phyloP scores from a whole-genome alignment of 2,329 filamentous ascomycete species.

The Scytalidium sp. region DNA sequence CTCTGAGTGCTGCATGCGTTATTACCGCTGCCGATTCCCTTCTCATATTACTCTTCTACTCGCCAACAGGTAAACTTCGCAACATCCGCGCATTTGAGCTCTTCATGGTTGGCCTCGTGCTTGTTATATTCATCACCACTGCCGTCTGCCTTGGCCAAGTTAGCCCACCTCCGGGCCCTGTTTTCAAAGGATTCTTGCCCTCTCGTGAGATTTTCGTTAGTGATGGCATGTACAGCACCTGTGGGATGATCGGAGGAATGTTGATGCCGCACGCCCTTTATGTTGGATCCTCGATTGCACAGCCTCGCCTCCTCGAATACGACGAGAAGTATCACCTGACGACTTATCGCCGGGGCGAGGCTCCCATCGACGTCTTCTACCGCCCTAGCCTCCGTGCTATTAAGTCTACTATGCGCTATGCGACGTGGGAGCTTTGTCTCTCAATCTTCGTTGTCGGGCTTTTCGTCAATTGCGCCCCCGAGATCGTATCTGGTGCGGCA shows the following conservation, averaged over 20 bases:
- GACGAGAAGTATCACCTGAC: slow-evolving; percentile 49
- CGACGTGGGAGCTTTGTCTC: slow-evolving; percentile 65
- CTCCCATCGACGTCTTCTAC: slow-evolving; percentile 43
- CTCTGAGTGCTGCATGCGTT: slow-evolving; percentile 65
- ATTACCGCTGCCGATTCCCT: slow-evolving; percentile 68
- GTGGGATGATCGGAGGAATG: slow-evolving; percentile 74
- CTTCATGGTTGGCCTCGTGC: slow-evolving; percentile 59
- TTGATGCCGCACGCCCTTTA: slow-evolving; percentile 71
- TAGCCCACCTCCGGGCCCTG: slow-evolving; percentile 48
- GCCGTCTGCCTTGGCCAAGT: slow-evolving; percentile 37
- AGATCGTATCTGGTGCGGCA: slow-evolving; percentile 77
- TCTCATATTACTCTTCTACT: slow-evolving; percentile 65
- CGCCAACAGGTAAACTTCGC: slow-evolving; percentile 54
- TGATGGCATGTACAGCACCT: slow-evolving; percentile 64
- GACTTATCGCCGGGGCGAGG: slow-evolving; percentile 24
- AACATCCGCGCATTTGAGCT: slow-evolving; percentile 61
- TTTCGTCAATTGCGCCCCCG: slow-evolving; percentile 79
- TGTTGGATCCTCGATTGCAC: slow-evolving; percentile 67
- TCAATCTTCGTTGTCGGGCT: slow-evolving; percentile 80
- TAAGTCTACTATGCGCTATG: slow-evolving; percentile 69
- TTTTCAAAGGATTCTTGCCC: slow-evolving; percentile 64
- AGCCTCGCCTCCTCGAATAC: slow-evolving; percentile 64
- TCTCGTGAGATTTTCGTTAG: slow-evolving; percentile 56
- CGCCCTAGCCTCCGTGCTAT: slow-evolving; percentile 72
- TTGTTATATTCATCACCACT: slow-evolving; percentile 61